A percentile compares a stretch with the other conserved stretches of the same genome.
Conservation (phyloP, 768 basidiomycete species). For the Multifurca ochricompacta region DNA sequence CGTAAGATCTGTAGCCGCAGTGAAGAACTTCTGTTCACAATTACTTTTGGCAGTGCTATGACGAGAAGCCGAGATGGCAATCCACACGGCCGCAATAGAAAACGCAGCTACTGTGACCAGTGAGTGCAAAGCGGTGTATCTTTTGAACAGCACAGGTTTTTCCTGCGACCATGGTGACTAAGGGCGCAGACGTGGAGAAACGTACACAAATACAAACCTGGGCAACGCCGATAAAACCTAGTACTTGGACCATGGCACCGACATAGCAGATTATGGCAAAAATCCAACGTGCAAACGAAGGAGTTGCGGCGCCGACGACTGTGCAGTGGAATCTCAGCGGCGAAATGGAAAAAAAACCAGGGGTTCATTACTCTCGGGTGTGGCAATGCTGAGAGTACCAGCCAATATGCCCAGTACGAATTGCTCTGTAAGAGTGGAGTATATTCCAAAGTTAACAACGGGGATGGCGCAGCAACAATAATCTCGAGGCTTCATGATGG, state of each 20-base stretch:
- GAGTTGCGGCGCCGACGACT: slow-evolving; percentile 87
- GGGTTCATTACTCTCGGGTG: slow-evolving; percentile 60
- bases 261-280: slow-evolving; percentile 72
- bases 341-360: neutral
- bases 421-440: slow-evolving; percentile 71
- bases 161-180: slow-evolving; percentile 39
- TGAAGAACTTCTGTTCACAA: slow-evolving; percentile 58
- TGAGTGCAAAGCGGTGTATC: slow-evolving; percentile 63
- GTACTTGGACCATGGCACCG: slow-evolving; percentile 64
- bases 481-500: slow-evolving; percentile 59
- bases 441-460: slow-evolving; percentile 84
- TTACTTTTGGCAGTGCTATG: slow-evolving; percentile 63
- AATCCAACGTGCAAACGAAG: slow-evolving; percentile 64
- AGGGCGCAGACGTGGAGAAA: neutral
- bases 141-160: slow-evolving; percentile 52
- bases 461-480: slow-evolving; percentile 95
- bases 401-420: slow-evolving; percentile 55
- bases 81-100: slow-evolving; percentile 72
- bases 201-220: slow-evolving; percentile 44
- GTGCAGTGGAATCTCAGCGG: neutral
- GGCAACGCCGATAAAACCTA: slow-evolving; percentile 83
- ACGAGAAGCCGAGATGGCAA: slow-evolving; percentile 66
- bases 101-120: slow-evolving; percentile 53
- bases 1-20: slow-evolving; percentile 28
- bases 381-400: slow-evolving; percentile 67